Evolutionary conservation across 129 eudicot species (phyloP).

Genomic region (Flaveria robusta): DNA sequence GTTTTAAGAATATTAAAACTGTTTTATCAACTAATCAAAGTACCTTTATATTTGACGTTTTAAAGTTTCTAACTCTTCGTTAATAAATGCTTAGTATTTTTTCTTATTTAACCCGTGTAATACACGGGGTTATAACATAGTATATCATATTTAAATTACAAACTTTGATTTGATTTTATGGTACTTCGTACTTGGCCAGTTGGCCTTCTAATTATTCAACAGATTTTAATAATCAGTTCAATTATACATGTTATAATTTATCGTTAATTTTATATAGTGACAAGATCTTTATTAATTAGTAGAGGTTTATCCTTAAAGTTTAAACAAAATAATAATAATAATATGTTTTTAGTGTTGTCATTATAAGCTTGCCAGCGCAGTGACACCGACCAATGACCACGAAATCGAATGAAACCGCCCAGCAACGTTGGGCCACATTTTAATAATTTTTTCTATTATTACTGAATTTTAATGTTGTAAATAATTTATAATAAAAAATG

Average conservation of each 20-base stretch:
- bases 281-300: neutral
- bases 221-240: neutral
- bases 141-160: neutral
- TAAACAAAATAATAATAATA: neutral
- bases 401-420: neutral
- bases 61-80: too few relatives aligned
- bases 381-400: neutral
- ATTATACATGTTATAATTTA: neutral
- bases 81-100: too few relatives aligned
- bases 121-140: too few relatives aligned
- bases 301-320: neutral
- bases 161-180: neutral
- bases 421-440: constrained; percentile 4
- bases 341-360: neutral
- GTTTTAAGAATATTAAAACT: too few relatives aligned
- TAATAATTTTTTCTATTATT: neutral
- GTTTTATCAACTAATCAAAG: too few relatives aligned
- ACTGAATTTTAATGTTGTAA: neutral
- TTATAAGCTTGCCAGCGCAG: constrained; percentile 2
- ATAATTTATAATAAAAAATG: neutral
- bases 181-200: neutral
- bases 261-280: neutral
- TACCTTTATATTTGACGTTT: too few relatives aligned
- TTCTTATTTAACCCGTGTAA: too few relatives aligned
- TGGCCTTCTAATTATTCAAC: neutral